Evolutionary conservation across 2,329 filamentous ascomycete genomes (phyloP).

Genomic region (Phyllosticta citrichinensis): DNA sequence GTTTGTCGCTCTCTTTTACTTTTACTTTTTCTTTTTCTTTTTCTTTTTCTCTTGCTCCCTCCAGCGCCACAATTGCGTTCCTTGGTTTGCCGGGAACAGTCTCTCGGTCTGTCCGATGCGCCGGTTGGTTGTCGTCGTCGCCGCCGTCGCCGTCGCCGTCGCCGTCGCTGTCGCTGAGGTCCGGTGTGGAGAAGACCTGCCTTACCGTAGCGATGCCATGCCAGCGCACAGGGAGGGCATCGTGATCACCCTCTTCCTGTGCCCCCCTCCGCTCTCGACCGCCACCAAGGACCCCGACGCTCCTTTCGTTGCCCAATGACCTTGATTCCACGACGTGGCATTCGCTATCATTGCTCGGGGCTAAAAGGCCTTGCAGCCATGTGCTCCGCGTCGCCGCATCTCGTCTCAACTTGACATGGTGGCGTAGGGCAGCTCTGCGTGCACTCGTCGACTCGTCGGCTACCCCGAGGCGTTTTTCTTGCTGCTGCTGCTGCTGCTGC

Average conservation of each 20-base stretch:
- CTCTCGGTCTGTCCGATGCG: too few species aligned
- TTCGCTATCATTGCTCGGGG: background rate
- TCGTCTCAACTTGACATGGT: background rate
- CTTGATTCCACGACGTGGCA: background rate
- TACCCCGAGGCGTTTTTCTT: background rate
- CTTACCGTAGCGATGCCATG: background rate
- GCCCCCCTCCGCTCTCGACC: background rate
- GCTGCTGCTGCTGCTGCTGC: too few species aligned
- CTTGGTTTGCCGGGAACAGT: too few species aligned
- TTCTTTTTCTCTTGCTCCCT: too few species aligned
- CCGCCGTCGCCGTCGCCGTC: too few species aligned
- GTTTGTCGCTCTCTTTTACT: background rate
- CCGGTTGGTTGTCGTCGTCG: background rate
- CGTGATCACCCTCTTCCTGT: background rate
- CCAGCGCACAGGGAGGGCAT: background rate
- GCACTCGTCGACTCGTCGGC: background rate
- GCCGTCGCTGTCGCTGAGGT: background rate
- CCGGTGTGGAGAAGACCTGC: background rate
- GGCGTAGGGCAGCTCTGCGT: background rate
- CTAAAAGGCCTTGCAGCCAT: background rate
- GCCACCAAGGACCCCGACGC: background rate
- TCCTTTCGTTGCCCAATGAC: background rate
- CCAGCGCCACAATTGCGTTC: too few species aligned
- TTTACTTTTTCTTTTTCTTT: too few species aligned
- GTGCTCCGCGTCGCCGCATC: background rate